Base-by-base conservation (phyloP, 331 rosid genomes). In the Arachis monticola region DNA sequence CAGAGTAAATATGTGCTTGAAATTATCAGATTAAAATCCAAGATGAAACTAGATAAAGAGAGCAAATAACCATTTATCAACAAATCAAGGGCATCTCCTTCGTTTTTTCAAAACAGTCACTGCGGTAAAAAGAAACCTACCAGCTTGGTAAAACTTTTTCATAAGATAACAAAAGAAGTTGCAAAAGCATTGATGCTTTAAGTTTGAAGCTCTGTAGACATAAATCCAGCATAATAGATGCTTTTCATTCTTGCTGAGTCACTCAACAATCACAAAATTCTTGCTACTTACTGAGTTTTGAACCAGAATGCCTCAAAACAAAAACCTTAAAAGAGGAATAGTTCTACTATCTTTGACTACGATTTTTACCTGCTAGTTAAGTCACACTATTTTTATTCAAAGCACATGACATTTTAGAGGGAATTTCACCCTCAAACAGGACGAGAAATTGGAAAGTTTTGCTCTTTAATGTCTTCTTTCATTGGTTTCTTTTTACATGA, bases 11-110 rank as follows among this genome's bases (percentile, higher is more conserved):
- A 61, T 42, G 30, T 61, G 63, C 70, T 64, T 7, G 5, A 73
- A 50, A n/a, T 70, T 56, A 48, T 62, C 77, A 69, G 4, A 60
- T 45, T 45, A 47, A 63, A 55, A 63, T 59, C 52, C 30, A 70
- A 67, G 40, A 48, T 22, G 8, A 70, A 40, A 72, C 12, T 72
- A 38, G 50, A n/a, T 35, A 13, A 17, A 68, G 53, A 67, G 10
- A 4, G 66, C 41, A 46, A 47, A 74, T 44, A 69, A 64, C 17
- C 77, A 47, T 70, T 7, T 42, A 74, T 13, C 74, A 41, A n/a
- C n/a, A n/a, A n/a, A n/a, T n/a, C n/a, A n/a, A n/a, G n/a, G n/a
- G n/a, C n/a, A n/a, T n/a, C n/a, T n/a, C n/a, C n/a, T n/a, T n/a
- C n/a, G n/a, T n/a, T n/a, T 35, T 35, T 35, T 35, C 3, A 35